Conservation (phyloP, 2,329 filamentous ascomycete genomes). For the Neofusicoccum parvum region DNA sequence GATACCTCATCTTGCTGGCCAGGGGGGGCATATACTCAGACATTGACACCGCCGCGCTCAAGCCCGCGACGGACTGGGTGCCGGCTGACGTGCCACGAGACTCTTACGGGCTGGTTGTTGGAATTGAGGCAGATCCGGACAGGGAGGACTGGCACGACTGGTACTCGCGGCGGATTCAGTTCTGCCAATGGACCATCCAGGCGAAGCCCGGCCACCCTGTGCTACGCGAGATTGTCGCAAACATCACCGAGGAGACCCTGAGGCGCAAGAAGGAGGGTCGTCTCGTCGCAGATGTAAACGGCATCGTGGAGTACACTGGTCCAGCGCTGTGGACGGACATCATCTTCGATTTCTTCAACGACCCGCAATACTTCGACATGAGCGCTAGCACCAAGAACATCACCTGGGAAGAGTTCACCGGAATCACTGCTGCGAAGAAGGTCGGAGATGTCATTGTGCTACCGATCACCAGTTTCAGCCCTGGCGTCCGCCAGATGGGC, state of each 20-base stretch:
- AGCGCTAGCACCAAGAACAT: slow-evolving; percentile 70
- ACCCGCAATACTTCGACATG: slow-evolving; percentile 85
- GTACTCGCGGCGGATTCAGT: slow-evolving; percentile 96
- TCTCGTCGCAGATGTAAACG: slow-evolving; percentile 68
- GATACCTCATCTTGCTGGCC: slow-evolving; percentile 72
- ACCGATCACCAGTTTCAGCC: slow-evolving; percentile 96
- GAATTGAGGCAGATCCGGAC: slow-evolving; percentile 95
- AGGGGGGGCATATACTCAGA: slow-evolving; percentile 76
- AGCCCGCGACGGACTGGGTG: slow-evolving; percentile 85
- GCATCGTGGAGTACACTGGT: slow-evolving; percentile 90
- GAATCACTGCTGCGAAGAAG: slow-evolving; percentile 79
- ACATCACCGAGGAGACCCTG: slow-evolving; percentile 82
- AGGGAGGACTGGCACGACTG: slow-evolving; percentile 89
- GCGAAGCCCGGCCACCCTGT: slow-evolving; percentile 92
- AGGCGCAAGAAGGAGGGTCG: slow-evolving; percentile 68
- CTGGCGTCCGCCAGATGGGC: slow-evolving; percentile 90
- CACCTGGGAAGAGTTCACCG: slow-evolving; percentile 85
- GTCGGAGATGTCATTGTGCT: slow-evolving; percentile 92
- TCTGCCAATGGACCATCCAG: slow-evolving; percentile 99
- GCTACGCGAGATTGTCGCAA: slow-evolving; percentile 81
- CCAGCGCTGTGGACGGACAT: slow-evolving; percentile 93
- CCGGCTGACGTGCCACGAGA: slow-evolving; percentile 75
- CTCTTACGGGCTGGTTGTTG: slow-evolving; percentile 82
- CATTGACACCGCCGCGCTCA: slow-evolving; percentile 87
- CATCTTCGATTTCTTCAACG: slow-evolving; percentile 92